Conservation (phyloP, 164 flowering plant species). For the Brasenia schreberi region DNA sequence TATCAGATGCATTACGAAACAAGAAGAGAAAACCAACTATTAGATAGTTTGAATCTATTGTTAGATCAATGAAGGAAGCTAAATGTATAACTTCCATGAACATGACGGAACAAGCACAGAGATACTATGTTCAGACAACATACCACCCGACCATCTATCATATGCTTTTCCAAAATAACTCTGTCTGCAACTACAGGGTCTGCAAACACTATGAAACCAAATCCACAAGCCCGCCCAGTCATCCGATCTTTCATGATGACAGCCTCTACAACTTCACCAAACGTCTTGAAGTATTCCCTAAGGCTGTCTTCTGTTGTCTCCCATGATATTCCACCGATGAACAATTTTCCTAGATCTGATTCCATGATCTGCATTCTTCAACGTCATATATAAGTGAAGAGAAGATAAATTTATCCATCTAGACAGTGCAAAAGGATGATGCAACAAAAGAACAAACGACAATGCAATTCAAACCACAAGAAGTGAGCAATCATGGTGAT, state of each 20-base stretch:
- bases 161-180: constrained; percentile 62
- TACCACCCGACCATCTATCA: constrained; percentile 76
- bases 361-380: constrained; percentile 21
- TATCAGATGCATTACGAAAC: too few relatives aligned
- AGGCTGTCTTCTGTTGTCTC: constrained; percentile 82
- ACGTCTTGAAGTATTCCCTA: constrained; percentile 54
- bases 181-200: constrained; percentile 64
- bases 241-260: constrained; percentile 86
- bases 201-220: constrained; percentile 83
- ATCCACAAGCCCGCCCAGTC: constrained; percentile 90
- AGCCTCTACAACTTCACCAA: constrained; percentile 70
- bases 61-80: too few relatives aligned
- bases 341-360: constrained; percentile 68
- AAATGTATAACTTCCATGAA: too few relatives aligned
- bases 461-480: neutral
- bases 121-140: neutral
- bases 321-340: constrained; percentile 92
- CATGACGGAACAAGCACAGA: too few relatives aligned
- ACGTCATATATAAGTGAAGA: constrained; percentile 4
- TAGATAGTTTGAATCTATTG: too few relatives aligned
- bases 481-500: neutral
- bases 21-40: too few relatives aligned
- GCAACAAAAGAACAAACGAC: neutral
- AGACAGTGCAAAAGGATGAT: neutral
- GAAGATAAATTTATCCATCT: neutral